A percentile compares a stretch with the other conserved stretches of the same genome.
Conservation (phyloP, 169 alveolate genomes). For the Plasmodium coatneyi region DNA sequence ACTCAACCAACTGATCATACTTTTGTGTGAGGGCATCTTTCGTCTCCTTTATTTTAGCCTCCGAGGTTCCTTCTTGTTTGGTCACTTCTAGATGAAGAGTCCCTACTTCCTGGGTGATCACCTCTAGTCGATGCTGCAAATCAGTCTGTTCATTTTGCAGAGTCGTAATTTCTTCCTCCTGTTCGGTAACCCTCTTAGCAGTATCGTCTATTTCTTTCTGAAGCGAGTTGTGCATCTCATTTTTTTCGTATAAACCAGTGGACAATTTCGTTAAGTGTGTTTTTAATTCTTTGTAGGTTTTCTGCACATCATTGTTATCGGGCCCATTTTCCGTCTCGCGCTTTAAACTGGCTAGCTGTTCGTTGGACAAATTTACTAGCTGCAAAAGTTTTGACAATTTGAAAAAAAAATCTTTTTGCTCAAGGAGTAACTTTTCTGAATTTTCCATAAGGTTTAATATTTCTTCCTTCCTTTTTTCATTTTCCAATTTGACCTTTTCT, state of each 20-base stretch:
- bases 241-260: neutral
- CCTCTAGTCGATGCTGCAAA: neutral
- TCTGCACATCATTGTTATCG: neutral
- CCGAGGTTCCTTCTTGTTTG: neutral
- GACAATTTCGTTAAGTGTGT: neutral
- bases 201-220: conserved; percentile 13
- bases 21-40: neutral
- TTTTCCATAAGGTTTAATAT: conserved; percentile 12
- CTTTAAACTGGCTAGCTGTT: neutral
- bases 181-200: neutral
- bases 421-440: conserved; percentile 28
- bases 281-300: conserved; percentile 6
- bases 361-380: conserved; percentile 37
- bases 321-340: neutral
- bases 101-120: neutral
- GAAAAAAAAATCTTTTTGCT: conserved; percentile 39
- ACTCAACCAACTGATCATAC: conserved; percentile 36
- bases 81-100: conserved; percentile 2
- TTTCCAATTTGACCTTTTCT: conserved; percentile 7
- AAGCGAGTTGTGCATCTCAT: neutral
- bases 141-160: neutral
- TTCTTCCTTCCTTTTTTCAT: conserved; percentile 50
- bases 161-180: neutral
- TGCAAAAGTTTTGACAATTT: conserved; percentile 46
- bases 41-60: conserved; percentile 33